Base-by-base conservation (phyloP, 1,284 basidiomycete genomes). In the Puccinia polysora region DNA sequence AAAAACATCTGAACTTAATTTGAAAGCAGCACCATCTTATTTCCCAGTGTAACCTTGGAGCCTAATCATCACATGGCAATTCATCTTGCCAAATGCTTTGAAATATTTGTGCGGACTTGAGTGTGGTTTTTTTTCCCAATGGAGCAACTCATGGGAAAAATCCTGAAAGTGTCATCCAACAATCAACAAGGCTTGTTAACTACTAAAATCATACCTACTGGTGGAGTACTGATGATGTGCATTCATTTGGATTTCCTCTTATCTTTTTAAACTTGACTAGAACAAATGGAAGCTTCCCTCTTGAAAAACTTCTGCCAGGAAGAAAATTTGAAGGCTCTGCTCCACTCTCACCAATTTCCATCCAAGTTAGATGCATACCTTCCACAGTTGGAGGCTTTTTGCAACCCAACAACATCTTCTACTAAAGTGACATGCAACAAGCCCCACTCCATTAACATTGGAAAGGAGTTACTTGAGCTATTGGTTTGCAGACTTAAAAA, bases 51-150 rank as follows among this genome's bases (percentile, higher is more conserved):
- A 7, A 52, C 49, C 15, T 20, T 52, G 8, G 49, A 7, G 14
- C 49, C 49, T 12, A 52, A 52, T 20, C 49, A 52, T 23, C 49
- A 52, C 23, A 52, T 52, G 49, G 8, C 49, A n/a, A 23, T 52
- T 20, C 49, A 52, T 25, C 49, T 52, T 25, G 7, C 15, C 20
- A 25, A 52, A 6, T 52, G 49, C 49, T 20, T 52, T 52, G 49
- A 52, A 52, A 52, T 10, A 23, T 52, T 12, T 23, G 20, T 7
- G 20, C 49, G 10, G 8, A 10, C 20, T 7, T 10, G 49, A 23
- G 49, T 25, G 14, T 52, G 49, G 49, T 52, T 7, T 7, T 52
- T 20, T 25, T 52, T 52, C 20, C 20, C 49, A 23, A 52, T 52
- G 49, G 49, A 52, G 23, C 14, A 20, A 25, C 49, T 52, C 7